phyloP scores from a whole-genome alignment of 768 basidiomycete species.

The Trametes villosa region DNA sequence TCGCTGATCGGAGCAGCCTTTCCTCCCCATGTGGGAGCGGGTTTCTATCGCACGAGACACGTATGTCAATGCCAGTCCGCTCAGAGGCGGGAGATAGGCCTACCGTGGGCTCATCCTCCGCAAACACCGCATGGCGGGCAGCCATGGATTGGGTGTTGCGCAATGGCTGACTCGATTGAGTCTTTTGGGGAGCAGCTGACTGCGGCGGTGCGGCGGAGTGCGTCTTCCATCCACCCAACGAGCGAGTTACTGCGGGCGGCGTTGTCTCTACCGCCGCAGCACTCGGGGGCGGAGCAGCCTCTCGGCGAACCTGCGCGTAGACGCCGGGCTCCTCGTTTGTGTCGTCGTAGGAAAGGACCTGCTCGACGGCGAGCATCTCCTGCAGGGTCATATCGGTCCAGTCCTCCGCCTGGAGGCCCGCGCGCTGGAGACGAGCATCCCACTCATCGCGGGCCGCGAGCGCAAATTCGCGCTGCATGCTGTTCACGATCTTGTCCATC shows the following conservation, averaged over 20 bases:
- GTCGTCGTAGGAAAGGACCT: conserved; percentile 17
- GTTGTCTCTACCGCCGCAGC: neutral
- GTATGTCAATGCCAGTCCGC: neutral
- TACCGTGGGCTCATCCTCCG: conserved; percentile 15
- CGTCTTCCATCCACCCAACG: conserved; percentile 1
- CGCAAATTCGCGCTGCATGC: conserved; percentile 16
- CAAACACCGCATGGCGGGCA: neutral
- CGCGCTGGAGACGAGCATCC: conserved; percentile 17
- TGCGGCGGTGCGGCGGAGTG: neutral
- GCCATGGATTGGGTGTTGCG: conserved; percentile 9
- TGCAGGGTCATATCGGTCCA: conserved; percentile 22
- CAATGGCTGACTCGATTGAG: neutral
- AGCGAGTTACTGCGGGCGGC: neutral
- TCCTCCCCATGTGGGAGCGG: neutral
- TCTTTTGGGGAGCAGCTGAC: neutral
- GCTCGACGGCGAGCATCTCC: conserved; percentile 22
- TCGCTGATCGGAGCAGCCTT: conserved; percentile 8
- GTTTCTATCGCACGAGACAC: neutral
- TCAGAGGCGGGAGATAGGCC: neutral
- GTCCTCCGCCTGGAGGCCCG: conserved; percentile 21
- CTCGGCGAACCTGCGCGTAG: neutral
- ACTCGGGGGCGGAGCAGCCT: neutral
- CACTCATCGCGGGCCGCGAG: conserved; percentile 20
- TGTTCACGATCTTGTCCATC: conserved; percentile 14
- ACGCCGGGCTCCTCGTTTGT: conserved; percentile 7